Base-by-base conservation (phyloP, 83 land plant species). In the Picea abies region DNA sequence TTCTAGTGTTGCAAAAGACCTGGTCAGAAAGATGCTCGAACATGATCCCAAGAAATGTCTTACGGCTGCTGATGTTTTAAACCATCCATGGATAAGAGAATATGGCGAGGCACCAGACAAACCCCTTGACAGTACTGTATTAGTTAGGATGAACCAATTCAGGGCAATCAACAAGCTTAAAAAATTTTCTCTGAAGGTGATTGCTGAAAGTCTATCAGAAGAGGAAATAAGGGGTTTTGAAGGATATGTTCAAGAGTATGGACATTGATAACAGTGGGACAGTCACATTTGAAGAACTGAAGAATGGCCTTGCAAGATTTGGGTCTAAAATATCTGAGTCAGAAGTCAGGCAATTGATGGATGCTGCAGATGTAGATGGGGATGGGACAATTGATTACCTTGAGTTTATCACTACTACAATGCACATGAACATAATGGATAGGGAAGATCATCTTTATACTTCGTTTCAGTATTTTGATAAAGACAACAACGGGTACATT, bases 361-460 rank as follows among this genome's bases (percentile, higher is more conserved):
- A 89, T 41, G 93, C 93, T 67, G 94, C 96, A 62, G 94, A 93
- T 90, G 92, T 90, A 23, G 96, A 93, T 85, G 93, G 93, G 10
- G 90, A 93, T 81, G 96, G 96, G 16, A 90, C 90, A 41, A 93
- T 93, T 63, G 96, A 93, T 63, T 93, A 93, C 66, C 87, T 85
- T 17, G 95, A 93, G 65, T 91, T 93, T 79, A 93, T 93, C 78
- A 93, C 96, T 23, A 94, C 96, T 17, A 93, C 96, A 35, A 86
- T 93, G 90, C 96, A 93, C 65, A 37, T 93, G 84, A 93, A 93
- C 81, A 87, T 90, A 84, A 93, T 90, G 90, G 96, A 93, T 76
- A 90, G 87, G 84, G 94, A 93, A 81, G 96, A 93, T 29, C 91
- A 93, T 83, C 87, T 93, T 6, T 93, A 86, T 85, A 88, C 90